Evolutionary conservation across 1,284 basidiomycete genomes (phyloP).

Genomic region (Lentinus polychrous): DNA sequence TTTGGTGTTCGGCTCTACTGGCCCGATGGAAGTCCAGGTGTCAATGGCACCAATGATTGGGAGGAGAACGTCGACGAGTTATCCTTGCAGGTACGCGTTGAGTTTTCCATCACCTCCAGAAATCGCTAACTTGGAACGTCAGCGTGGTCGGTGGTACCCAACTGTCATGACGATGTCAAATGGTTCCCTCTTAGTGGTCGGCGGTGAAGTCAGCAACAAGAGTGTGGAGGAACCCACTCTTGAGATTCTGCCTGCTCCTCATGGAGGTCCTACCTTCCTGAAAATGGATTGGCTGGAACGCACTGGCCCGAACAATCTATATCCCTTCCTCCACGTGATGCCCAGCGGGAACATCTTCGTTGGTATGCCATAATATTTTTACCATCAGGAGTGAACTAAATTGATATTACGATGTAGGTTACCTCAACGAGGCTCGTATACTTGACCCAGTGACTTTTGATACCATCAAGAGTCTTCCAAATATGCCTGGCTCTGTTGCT

Average conservation of each 20-base stretch:
- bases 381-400: background rate
- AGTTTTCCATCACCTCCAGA: constrained; percentile 1
- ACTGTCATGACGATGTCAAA: constrained; percentile 58
- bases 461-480: constrained; percentile 54
- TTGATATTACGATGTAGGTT: constrained; percentile 33
- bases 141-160: constrained; percentile 72
- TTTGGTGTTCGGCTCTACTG: constrained; percentile 62
- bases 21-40: constrained; percentile 49
- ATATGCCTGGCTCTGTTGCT: constrained; percentile 70
- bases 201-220: constrained; percentile 66
- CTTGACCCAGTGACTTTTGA: constrained; percentile 57
- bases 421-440: constrained; percentile 74
- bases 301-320: constrained; percentile 70
- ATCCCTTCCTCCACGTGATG: constrained; percentile 67
- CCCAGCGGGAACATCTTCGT: constrained; percentile 62
- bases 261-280: constrained; percentile 33
- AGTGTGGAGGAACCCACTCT: constrained; percentile 55
- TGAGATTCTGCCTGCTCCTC: constrained; percentile 46
- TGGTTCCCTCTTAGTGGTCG: constrained; percentile 64
- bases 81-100: constrained; percentile 38
- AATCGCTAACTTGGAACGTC: background rate
- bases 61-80: constrained; percentile 50
- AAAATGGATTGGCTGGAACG: constrained; percentile 43
- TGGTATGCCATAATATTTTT: constrained; percentile 36
- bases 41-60: constrained; percentile 63